These are phyloP conservation scores for Scutellaria baicalensis DNA, from an alignment of 257 asterid species.

Conservation along the genomic window DNA sequence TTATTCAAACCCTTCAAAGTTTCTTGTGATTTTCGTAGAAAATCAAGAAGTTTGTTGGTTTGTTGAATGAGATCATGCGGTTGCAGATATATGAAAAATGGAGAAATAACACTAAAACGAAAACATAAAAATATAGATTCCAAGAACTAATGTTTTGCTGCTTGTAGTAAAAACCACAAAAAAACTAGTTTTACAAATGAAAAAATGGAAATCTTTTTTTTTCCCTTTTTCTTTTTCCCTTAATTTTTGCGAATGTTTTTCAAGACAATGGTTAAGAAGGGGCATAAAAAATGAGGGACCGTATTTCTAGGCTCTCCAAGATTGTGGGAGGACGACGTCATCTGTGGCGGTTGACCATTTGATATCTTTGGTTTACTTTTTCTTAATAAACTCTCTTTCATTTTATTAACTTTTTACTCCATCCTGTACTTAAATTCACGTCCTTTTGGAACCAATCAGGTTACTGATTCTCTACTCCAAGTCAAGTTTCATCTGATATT, in stretches of 20 bases:
- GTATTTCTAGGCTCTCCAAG: slow-evolving; percentile 24
- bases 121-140: neutral
- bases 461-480: too few species aligned
- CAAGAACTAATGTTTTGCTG: slow-evolving; percentile 16
- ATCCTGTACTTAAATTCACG: too few species aligned
- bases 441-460: too few species aligned
- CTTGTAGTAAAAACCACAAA: slow-evolving; percentile 10
- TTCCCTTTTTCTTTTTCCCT: neutral
- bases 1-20: slow-evolving; percentile 43
- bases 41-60: slow-evolving; percentile 34
- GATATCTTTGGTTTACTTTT: slow-evolving; percentile 4
- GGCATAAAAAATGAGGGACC: slow-evolving; percentile 17
- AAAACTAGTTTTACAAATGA: slow-evolving; percentile 1
- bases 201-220: neutral
- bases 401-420: neutral
- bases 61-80: slow-evolving; percentile 29
- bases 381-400: neutral
- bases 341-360: slow-evolving; percentile 17
- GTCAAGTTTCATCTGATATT: too few species aligned
- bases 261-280: slow-evolving; percentile 10
- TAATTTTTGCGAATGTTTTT: slow-evolving; percentile 1
- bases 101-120: slow-evolving; percentile 15
- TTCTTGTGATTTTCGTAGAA: slow-evolving; percentile 30
- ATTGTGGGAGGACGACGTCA: slow-evolving; percentile 19
- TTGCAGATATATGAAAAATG: slow-evolving; percentile 27